A percentile compares a stretch with the other conserved stretches of the same genome.
Conservation (phyloP, 2,329 filamentous ascomycete species). For the Colletotrichum abscissum region DNA sequence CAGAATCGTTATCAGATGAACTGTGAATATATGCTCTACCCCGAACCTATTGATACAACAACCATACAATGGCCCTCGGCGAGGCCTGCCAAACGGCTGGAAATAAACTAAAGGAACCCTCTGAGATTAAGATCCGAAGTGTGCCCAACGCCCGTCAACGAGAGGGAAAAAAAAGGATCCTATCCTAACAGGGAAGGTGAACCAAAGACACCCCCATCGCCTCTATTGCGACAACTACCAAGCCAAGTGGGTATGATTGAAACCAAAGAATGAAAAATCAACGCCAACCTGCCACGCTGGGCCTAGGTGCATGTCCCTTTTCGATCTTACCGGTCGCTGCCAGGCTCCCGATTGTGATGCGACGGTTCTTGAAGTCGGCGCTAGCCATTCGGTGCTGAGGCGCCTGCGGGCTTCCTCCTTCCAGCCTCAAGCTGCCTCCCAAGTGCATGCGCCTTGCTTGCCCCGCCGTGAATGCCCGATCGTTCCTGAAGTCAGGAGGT, state of each 20-base stretch:
- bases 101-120: constrained; percentile 9
- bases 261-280: constrained; percentile 41
- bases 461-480: constrained; percentile 60
- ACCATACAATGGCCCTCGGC: constrained; percentile 5
- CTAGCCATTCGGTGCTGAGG: constrained; percentile 29
- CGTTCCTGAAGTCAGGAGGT: constrained; percentile 51
- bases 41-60: constrained; percentile 31
- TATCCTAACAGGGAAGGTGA: background rate
- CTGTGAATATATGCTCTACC: constrained; percentile 21
- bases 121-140: constrained; percentile 1
- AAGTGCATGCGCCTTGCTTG: constrained; percentile 70
- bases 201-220: constrained; percentile 1
- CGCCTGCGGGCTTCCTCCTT: constrained; percentile 39
- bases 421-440: constrained; percentile 50
- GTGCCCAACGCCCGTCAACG: constrained; percentile 22
- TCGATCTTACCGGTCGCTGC: constrained; percentile 31
- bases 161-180: background rate
- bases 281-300: constrained; percentile 52
- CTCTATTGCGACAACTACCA: constrained; percentile 6
- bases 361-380: constrained; percentile 34
- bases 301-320: constrained; percentile 27
- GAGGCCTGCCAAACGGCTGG: constrained; percentile 22
- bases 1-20: constrained; percentile 23
- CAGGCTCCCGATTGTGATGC: constrained; percentile 36
- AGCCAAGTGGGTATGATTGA: constrained; percentile 27